Base-by-base conservation (phyloP, 2,329 filamentous ascomycete genomes). In the Leptosphaerulina australis region DNA sequence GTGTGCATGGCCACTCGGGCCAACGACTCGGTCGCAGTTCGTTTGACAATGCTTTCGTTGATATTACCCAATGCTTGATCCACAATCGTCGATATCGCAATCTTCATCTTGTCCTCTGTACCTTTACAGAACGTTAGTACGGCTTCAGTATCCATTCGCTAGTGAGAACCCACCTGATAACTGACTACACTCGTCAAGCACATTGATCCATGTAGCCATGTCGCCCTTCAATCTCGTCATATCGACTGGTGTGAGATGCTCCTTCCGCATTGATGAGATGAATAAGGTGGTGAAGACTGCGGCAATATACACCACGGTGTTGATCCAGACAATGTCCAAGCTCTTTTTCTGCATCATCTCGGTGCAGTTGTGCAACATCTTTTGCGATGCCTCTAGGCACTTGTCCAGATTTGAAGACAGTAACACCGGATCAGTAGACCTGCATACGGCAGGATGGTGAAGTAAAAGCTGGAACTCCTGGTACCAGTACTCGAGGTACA, bases 311-410 rank as follows among this genome's bases (percentile, higher is more conserved):
- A 89, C 81, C 0, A 88, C 86, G 38, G 84, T 80, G 37, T 87
- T 86, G 61, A 89, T 88, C 88, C 88, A 92, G 1, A 88, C 90
- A 1, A 87, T 89, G 64, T 93, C 89, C 3, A 92, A 74, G 34
- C 84, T 85, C 63, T 87, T 88, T 49, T 85, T 76, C 58, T 79
- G 80, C 50, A 83, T 81, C 37, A 92, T 72, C 44, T 83, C 77
- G 17, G 79, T 77, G 5, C 86, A 82, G 20, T 81, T 79, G 17
- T 78, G 76, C 2, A 92, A 76, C 72, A 91, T 83, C 53, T 85
- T 81, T 36, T 81, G 79, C 5, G 87, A 82, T 8, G 83, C 83
- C 38, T 85, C 81, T 25, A 90, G 81, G 66, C 87, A 90, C 33
- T 88, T 69, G 51, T 77, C 74, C 3, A 78, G 60, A 31, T 79